Evolutionary conservation across 768 basidiomycete genomes (phyloP), one percentile per base, ranked within the genome.

Genomic region (Leucosporidium scottii): DNA sequence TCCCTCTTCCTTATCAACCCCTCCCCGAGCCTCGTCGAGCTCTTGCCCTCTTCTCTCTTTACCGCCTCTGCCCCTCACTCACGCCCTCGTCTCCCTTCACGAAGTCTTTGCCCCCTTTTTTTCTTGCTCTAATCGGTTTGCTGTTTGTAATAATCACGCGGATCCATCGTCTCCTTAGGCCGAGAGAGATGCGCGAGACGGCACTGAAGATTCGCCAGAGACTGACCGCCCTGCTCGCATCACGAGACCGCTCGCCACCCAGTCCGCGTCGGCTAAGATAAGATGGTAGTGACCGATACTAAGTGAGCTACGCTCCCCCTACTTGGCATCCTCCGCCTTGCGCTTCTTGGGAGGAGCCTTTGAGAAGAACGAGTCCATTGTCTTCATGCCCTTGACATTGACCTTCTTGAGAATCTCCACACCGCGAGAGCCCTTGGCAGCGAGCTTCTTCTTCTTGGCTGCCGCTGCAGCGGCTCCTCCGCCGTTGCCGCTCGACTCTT

Each of bases 321-420:
- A 44, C 39, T 44, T 44, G 39, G 39, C 39, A 10, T 44, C 39
- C 10, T 44, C 39, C 39, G 39, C 39, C 39, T 44, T 44, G 8
- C 39, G 39, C 39, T 44, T 44, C 39, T 44, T 44, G 10, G 39
- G 39, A 6, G 39, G 39, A 10, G 39, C 39, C 39, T 65, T 65
- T 0, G 59, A 61, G 57, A 72, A 72, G 66, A 72, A 51, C 18
- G 58, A 57, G 21, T 27, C 28, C 25, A 72, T 31, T 10, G 48
- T 66, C 36, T 51, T 64, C 71, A 72, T 72, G 34, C 71, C 71
- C 61, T 66, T 72, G 23, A 62, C 64, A 30, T 72, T 69, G 51
- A 72, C 71, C 62, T 72, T 72, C 54, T 72, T 72, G 15, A 72
- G 62, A 58, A 67, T 65, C 62, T 72, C 71, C 31, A 72, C 71